phyloP scores from a whole-genome alignment of 345 rosid genomes.

The Capsella bursapastoris region DNA sequence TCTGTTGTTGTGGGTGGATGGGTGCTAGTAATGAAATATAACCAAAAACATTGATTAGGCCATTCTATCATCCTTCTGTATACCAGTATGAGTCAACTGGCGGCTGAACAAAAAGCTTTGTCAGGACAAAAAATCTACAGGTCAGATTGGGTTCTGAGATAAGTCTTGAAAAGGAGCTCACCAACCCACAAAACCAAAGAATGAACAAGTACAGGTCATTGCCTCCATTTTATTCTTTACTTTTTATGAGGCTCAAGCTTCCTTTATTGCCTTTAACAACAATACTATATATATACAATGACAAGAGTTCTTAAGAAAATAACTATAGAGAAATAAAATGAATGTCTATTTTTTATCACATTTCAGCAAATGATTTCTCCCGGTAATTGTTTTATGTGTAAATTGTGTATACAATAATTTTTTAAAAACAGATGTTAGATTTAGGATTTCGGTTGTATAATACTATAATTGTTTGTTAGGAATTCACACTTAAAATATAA shows the following conservation, averaged over 20 bases:
- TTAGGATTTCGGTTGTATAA: neutral
- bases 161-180: constrained; percentile 30
- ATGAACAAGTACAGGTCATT: constrained; percentile 42
- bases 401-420: no score
- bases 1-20: constrained; percentile 25
- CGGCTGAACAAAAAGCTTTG: constrained; percentile 28
- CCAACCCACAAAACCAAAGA: constrained; percentile 42
- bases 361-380: no score
- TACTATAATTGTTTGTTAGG: neutral
- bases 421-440: neutral
- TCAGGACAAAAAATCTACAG: constrained; percentile 37
- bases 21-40: constrained; percentile 24
- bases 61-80: constrained; percentile 6
- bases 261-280: constrained; percentile 21
- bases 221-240: constrained; percentile 31
- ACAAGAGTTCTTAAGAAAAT: no score
- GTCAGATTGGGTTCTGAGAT: constrained; percentile 40
- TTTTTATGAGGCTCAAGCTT: constrained; percentile 25
- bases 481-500: neutral
- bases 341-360: no score
- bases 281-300: no score
- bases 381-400: no score
- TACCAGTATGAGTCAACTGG: constrained; percentile 25
- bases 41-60: constrained; percentile 33
- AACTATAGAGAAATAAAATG: no score